Evolutionary conservation across 2,329 filamentous ascomycete genomes (phyloP), one percentile per base, ranked within the genome.

Genomic region (Chalaropsis thielavioides): DNA sequence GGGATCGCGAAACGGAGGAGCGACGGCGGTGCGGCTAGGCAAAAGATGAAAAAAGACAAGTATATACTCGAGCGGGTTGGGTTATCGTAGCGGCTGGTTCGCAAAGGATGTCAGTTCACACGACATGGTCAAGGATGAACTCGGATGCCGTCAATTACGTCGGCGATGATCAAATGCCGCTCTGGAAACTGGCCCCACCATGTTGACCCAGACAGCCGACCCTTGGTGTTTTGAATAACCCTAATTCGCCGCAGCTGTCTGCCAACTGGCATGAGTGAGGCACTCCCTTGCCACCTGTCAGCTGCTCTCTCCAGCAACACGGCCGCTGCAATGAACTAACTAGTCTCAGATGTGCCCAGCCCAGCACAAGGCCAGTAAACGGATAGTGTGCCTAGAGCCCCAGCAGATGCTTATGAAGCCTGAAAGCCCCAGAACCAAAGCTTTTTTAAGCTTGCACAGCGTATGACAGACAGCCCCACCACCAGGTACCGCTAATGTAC

Each of bases 81-180:
- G 46, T 51, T 51, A 51, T 51, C 46, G 46, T 51, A 15, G 22
- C 22, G 11, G 19, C 10, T 51, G 46, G 11, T 40, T 38, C 54
- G 24, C 54, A 38, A 58, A 19, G 31, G 15, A 58, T 64, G 60
- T 35, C 41, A 43, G 38, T 22, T 67, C 65, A 64, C 40, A 54
- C 56, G 46, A 17, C 22, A 46, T 59, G 19, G 22, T 22, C 41
- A 56, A 58, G 60, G 22, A 59, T 49, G 51, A 54, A 44, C 4
- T 19, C 51, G 46, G 27, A 31, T 35, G 24, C 56, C 61, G n/a
- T 56, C 41, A 44, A 60, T 44, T 59, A 46, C 49, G 46, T 59
- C 41, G 64, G 49, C n/a, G 41, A 41, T 62, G 24, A n/a, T 56
- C 17, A 43, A 62, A 38, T 38, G 44, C 31, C 31, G n/a, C 10